Conservation (phyloP, 1,139 yeast species). For the Yamadazyma conglobata region DNA sequence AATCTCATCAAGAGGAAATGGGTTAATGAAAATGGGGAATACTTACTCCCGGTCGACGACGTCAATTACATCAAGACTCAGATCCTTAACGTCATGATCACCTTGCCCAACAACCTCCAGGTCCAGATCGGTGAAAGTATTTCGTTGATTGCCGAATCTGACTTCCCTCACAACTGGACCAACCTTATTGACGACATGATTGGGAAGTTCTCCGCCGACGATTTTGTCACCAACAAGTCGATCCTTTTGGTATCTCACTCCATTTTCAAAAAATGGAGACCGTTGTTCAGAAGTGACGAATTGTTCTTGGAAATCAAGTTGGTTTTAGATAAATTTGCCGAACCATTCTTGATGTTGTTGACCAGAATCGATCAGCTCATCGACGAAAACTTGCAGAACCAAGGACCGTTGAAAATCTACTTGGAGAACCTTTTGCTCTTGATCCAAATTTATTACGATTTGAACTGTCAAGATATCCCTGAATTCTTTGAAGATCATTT, state of each 20-base stretch:
- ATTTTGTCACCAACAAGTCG: constrained; percentile 77
- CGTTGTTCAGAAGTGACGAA: constrained; percentile 87
- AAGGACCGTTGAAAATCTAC: constrained; percentile 48
- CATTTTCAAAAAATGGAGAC: constrained; percentile 95
- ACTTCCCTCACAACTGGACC: constrained; percentile 90
- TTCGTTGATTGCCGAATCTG: constrained; percentile 90
- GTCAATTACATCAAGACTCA: constrained; percentile 68
- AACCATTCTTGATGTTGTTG: constrained; percentile 70
- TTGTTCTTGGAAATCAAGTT: constrained; percentile 81
- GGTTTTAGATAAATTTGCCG: constrained; percentile 82
- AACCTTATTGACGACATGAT: constrained; percentile 75
- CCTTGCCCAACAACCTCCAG: constrained; percentile 71
- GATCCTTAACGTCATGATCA: constrained; percentile 79
- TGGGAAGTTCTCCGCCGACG: constrained; percentile 54
- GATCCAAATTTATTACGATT: constrained; percentile 81
- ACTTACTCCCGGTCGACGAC: constrained; percentile 60
- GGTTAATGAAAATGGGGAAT: constrained; percentile 86
- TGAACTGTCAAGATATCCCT: constrained; percentile 96
- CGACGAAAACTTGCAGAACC: constrained; percentile 40
- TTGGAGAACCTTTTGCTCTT: constrained; percentile 72
- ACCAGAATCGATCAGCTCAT: constrained; percentile 66
- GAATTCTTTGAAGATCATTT: constrained; percentile 95
- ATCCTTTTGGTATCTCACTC: constrained; percentile 91
- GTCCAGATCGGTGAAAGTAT: constrained; percentile 92
- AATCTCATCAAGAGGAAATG: constrained; percentile 81